phyloP scores from a whole-genome alignment of 306 rosid genomes.

The Sicyos edulis region DNA sequence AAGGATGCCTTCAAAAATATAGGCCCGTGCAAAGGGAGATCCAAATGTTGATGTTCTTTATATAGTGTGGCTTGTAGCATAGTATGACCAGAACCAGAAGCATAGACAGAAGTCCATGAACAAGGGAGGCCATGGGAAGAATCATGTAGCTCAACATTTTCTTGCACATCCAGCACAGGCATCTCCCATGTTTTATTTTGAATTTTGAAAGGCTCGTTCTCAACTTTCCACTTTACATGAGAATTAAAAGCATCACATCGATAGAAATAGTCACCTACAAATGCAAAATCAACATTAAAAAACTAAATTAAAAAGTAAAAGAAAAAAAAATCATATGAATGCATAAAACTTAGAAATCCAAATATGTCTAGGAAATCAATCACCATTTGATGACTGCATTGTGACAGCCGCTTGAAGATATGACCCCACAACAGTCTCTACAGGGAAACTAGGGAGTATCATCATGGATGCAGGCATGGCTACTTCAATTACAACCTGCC shows the following conservation, averaged over 20 bases:
- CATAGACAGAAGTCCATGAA: constrained; percentile 66
- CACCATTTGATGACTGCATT: constrained; percentile 82
- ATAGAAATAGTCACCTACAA: constrained; percentile 69
- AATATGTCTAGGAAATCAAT: constrained; percentile 23
- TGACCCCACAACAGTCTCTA: constrained; percentile 86
- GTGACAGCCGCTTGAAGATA: constrained; percentile 81
- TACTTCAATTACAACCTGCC: constrained; percentile 74
- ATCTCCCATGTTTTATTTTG: constrained; percentile 54
- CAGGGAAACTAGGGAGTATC: constrained; percentile 71
- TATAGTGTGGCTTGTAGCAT: constrained; percentile 64
- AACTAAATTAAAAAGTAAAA: neutral
- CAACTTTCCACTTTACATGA: constrained; percentile 74
- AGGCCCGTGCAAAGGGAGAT: constrained; percentile 42
- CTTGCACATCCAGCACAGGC: constrained; percentile 36
- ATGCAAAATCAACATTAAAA: constrained; percentile 26
- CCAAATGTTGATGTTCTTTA: constrained; percentile 50
- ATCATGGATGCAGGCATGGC: constrained; percentile 66
- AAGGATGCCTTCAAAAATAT: constrained; percentile 64
- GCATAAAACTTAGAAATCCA: constrained; percentile 15
- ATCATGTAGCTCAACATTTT: constrained; percentile 32
- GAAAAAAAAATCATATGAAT: constrained; percentile 8
- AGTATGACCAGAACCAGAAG: constrained; percentile 68
- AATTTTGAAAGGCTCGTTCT: constrained; percentile 64
- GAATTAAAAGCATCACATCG: constrained; percentile 72
- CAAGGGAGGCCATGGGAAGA: constrained; percentile 54